Evolutionary conservation across 2,329 filamentous ascomycete species (phyloP), one percentile per base, ranked within the genome.

Genomic region (Aquanectria penicillioides): DNA sequence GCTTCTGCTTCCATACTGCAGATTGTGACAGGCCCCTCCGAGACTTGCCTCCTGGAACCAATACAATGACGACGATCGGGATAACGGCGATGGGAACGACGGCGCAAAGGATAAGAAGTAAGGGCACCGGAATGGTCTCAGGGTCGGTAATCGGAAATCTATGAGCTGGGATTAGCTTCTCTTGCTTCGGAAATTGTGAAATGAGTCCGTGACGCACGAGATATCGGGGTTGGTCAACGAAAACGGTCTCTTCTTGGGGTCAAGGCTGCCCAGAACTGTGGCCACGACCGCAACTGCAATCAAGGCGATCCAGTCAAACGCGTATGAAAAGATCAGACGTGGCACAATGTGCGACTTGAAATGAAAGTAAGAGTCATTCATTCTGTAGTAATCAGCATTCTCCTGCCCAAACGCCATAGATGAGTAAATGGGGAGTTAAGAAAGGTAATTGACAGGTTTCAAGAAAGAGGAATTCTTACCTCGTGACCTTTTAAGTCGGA

Each of bases 1-100:
- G 74, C 77, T 95, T 97, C 64, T 92, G 85, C 72, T 86, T 86
- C 88, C 92, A 93, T 34, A 93, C 81, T 51, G 92, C 76, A 4
- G 82, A 75, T 62, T 83, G 83, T 2, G 90, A 86, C 0, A 89
- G 88, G 18, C 83, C 82, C 36, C 80, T 81, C 13, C 85, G 83
- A 1, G 89, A 87, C 1, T 87, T 88, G 5, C 86, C 83, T 5
- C 91, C 92, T 1, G 93, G 93, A 1, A 95, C 87, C 66, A 94
- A 81, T 60, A 87, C 63, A 31, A 96, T 75, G 36, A 86, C 86
- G 56, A 94, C 83, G 50, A 92, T 33, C 47, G 90, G 75, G 68
- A 97, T 89, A 64, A 93, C 79, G 58, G 82, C 75, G 26, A 86
- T 86, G 4, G 94, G 94, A 1, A 85, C 81, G 29, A 86, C 73